phyloP scores from a whole-genome alignment of 495 filamentous ascomycete species.

The Poronia punctata region DNA sequence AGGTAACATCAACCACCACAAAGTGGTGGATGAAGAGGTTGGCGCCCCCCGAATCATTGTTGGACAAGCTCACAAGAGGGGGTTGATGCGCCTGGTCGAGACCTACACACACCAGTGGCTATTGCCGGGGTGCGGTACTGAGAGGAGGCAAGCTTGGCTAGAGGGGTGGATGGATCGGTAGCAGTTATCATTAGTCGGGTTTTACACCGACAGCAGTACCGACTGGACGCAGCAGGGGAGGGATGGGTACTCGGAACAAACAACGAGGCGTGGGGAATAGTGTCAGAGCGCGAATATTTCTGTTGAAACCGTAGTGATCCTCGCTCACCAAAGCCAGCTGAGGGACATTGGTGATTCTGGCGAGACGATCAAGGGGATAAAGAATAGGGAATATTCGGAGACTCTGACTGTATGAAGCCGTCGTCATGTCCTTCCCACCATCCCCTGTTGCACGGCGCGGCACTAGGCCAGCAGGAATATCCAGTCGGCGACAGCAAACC shows the following conservation, averaged over 20 bases:
- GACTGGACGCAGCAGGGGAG: slow-evolving; percentile 15
- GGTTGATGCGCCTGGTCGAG: slow-evolving; percentile 71
- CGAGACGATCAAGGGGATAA: slow-evolving; percentile 29
- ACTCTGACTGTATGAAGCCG: slow-evolving; percentile 38
- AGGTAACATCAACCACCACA: slow-evolving; percentile 28
- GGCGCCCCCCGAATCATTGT: slow-evolving; percentile 58
- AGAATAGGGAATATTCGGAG: slow-evolving; percentile 18
- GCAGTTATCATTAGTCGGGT: slow-evolving; percentile 8
- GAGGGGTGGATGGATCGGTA: slow-evolving; percentile 19
- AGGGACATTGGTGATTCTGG: slow-evolving; percentile 31
- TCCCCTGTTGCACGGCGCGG: slow-evolving; percentile 13
- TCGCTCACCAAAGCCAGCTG: slow-evolving; percentile 26
- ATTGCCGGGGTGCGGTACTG: slow-evolving; percentile 37
- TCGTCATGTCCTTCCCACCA: slow-evolving; percentile 33
- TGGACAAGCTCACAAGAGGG: slow-evolving; percentile 48
- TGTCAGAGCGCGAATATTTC: slow-evolving; percentile 27
- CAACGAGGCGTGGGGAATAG: slow-evolving; percentile 22
- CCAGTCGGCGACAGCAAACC: slow-evolving; percentile 27
- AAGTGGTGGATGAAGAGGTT: slow-evolving; percentile 29
- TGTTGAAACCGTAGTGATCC: slow-evolving; percentile 30
- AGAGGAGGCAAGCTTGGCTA: slow-evolving; percentile 21
- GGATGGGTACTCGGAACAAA: slow-evolving; percentile 28
- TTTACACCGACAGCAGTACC: slow-evolving; percentile 15
- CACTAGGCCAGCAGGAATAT: slow-evolving; percentile 13
- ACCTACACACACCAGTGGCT: slow-evolving; percentile 33